These are phyloP conservation scores for Stereocaulon alpinum DNA, from an alignment of 495 filamentous ascomycete genomes.

Conservation along the genomic window DNA sequence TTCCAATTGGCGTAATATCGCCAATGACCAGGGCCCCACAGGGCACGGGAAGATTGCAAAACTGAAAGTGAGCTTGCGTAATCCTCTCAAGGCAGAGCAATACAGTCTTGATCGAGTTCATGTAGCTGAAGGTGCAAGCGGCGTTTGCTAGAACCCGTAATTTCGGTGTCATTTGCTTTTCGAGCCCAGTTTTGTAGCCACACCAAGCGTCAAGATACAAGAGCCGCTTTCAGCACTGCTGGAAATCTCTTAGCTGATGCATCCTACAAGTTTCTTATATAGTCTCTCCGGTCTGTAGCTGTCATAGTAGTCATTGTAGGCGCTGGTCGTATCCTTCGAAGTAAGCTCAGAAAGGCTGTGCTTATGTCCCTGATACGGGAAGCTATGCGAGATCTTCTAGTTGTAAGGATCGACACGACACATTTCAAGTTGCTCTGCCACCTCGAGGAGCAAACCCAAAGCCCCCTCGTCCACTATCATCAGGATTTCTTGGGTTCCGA, in stretches of 20 bases:
- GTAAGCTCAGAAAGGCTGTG: not conserved
- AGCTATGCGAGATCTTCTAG: not conserved
- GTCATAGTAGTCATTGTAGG: not conserved
- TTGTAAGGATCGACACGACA: not conserved
- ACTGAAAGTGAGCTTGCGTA: not conserved
- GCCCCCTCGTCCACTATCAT: constrained; percentile 63
- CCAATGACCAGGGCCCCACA: not conserved
- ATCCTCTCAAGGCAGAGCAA: too few species aligned
- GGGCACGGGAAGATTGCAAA: not conserved
- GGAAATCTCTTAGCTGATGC: too few species aligned
- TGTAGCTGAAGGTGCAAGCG: not conserved
- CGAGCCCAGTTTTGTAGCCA: too few species aligned
- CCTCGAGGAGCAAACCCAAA: constrained; percentile 53
- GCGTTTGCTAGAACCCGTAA: too few species aligned
- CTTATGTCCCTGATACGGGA: not conserved
- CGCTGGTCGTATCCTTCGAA: not conserved
- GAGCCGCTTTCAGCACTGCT: too few species aligned
- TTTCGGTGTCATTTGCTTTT: too few species aligned
- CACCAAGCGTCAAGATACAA: too few species aligned
- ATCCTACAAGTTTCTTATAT: too few species aligned
- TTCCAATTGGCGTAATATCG: constrained; percentile 5
- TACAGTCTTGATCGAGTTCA: not conserved
- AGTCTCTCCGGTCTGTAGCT: too few species aligned
- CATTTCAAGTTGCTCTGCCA: constrained; percentile 24
- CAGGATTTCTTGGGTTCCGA: constrained; percentile 63